Percentiles rank a stretch among this genome's conserved stretches.
Conservation (phyloP, 805 yeast genomes). For the Yamadazyma kitorensis region DNA sequence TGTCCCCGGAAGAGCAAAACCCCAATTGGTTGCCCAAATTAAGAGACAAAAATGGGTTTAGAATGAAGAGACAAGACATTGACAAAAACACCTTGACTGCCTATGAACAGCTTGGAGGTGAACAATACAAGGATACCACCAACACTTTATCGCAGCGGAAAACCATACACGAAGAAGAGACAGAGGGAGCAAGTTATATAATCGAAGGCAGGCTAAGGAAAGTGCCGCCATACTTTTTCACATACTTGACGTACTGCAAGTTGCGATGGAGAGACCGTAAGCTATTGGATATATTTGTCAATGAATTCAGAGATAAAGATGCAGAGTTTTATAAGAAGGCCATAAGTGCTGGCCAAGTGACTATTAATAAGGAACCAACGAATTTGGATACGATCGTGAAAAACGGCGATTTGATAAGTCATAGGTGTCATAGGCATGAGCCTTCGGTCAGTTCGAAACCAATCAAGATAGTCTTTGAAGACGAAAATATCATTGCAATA, state of each 20-base stretch:
- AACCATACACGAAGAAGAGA: slow-evolving; percentile 52
- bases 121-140: slow-evolving; percentile 16
- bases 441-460: slow-evolving; percentile 69
- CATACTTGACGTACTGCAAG: slow-evolving; percentile 89
- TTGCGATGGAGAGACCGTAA: slow-evolving; percentile 86
- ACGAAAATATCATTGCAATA: slow-evolving; percentile 73
- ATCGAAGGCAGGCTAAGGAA: slow-evolving; percentile 63
- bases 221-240: slow-evolving; percentile 82
- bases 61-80: slow-evolving; percentile 41
- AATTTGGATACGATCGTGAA: slow-evolving; percentile 59
- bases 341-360: slow-evolving; percentile 62
- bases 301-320: slow-evolving; percentile 81
- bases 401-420: slow-evolving; percentile 82
- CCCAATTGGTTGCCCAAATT: slow-evolving; percentile 10
- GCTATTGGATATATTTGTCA: slow-evolving; percentile 72
- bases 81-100: slow-evolving; percentile 45
- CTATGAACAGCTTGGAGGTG: slow-evolving; percentile 39
- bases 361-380: slow-evolving; percentile 67
- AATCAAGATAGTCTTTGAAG: slow-evolving; percentile 67
- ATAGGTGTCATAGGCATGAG: slow-evolving; percentile 83
- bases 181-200: slow-evolving; percentile 54
- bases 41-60: slow-evolving; percentile 48
- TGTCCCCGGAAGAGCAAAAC: slow-evolving; percentile 10
- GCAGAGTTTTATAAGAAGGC: slow-evolving; percentile 58
- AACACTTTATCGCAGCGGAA: slow-evolving; percentile 22